These are phyloP conservation scores for Periconia digitata DNA, from an alignment of 2,329 filamentous ascomycete species.

Conservation along the genomic window DNA sequence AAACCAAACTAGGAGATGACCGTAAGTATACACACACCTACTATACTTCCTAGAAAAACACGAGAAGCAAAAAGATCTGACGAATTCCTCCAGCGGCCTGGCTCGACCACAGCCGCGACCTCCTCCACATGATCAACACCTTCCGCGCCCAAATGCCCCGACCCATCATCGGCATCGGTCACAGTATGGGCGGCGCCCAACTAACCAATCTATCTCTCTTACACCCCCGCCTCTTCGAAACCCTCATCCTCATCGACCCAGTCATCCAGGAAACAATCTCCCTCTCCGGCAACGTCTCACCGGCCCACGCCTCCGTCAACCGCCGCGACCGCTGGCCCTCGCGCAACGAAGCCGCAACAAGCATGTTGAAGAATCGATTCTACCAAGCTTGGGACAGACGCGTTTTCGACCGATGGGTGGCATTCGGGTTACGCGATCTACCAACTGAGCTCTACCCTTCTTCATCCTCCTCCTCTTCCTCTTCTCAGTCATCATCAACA, in stretches of 20 bases:
- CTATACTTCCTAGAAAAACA: constrained; percentile 6
- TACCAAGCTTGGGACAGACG: constrained; percentile 81
- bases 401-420: constrained; percentile 73
- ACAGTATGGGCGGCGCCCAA: constrained; percentile 82
- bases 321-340: constrained; percentile 84
- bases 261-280: constrained; percentile 63
- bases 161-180: constrained; percentile 81
- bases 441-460: constrained; percentile 63
- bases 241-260: constrained; percentile 80
- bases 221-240: constrained; percentile 78
- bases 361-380: constrained; percentile 71
- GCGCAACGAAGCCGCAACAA: constrained; percentile 64
- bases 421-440: constrained; percentile 72
- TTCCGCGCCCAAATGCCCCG: constrained; percentile 79
- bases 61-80: background rate
- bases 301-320: constrained; percentile 64
- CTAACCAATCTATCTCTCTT: constrained; percentile 72
- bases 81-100: constrained; percentile 66
- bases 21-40: constrained; percentile 55
- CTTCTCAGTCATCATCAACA: background rate
- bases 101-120: constrained; percentile 82
- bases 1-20: constrained; percentile 76
- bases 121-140: constrained; percentile 80
- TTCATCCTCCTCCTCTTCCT: background rate
- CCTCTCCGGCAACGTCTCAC: constrained; percentile 43